Evolutionary conservation across 2,329 filamentous ascomycete species (phyloP), one percentile per base, ranked within the genome.

Genomic region (Xylariaceae sp.): DNA sequence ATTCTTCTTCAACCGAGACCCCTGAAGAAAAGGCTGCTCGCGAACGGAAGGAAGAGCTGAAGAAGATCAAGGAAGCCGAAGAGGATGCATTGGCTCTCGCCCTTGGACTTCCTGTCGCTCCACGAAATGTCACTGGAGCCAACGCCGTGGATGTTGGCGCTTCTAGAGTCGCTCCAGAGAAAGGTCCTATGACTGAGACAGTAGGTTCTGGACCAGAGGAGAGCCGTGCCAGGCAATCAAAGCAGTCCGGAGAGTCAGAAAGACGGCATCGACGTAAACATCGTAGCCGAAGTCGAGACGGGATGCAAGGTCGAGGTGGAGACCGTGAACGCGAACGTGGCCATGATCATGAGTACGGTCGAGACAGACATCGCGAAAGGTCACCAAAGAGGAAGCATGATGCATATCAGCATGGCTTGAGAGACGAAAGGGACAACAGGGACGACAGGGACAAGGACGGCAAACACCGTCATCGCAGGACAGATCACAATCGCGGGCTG

Each of bases 21-120:
- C 77, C 80, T 5, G 84, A 86, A 61, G 80, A 87, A 67, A 81
- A 78, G 52, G 77, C 75, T 13, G 83, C 79, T 49, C 78, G 84
- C 62, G 82, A 88, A 70, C 81, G 88, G 56, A 86, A 85, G 61
- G 88, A 91, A 68, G 93, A 97, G 74, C 82, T 94, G 67, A 84
- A 85, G 66, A 86, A 82, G 66, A 82, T 66, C 71, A 97, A 96
- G 70, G 89, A 96, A 73, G 90, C 89, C 0, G 94, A 99, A 70
- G 90, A 96, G 71, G 93, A 97, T 73, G 94, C 92, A 1, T 87
- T 97, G 72, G 87, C 91, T 2, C 82, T 80, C 50, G 92, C 92
- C 0, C 77, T 99, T 56, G 94, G 94, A 0, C 76, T 97, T 35
- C 91, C 90, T 0, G 80, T 88, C 1, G 83, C 87, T 0, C 76